A percentile compares a stretch with the other conserved stretches of the same genome.
These are phyloP conservation scores for Nemophila menziesii DNA, from an alignment of 257 asterid species.

Conservation along the genomic window DNA sequence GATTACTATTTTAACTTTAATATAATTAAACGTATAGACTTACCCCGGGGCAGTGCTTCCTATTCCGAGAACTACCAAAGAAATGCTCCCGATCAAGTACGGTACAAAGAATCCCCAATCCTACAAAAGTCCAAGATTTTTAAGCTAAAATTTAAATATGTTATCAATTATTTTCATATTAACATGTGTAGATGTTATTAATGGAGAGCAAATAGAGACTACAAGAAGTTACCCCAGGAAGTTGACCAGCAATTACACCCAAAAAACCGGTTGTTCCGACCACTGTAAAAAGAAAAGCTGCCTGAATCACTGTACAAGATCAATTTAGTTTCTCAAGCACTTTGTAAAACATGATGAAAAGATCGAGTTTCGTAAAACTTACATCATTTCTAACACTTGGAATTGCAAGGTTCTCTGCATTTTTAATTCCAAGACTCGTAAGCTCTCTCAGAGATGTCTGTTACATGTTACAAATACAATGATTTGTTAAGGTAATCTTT, in stretches of 20 bases:
- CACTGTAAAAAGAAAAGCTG: slow-evolving; percentile 93
- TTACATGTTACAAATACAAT: slow-evolving; percentile 10
- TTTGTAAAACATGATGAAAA: slow-evolving; percentile 1
- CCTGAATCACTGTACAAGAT: slow-evolving; percentile 82
- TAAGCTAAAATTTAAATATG: neutral
- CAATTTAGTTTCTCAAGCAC: slow-evolving; percentile 30
- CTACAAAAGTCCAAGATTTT: slow-evolving; percentile 18
- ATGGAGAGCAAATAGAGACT: neutral
- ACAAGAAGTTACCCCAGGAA: slow-evolving; percentile 76
- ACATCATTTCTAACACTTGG: slow-evolving; percentile 92
- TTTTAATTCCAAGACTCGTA: slow-evolving; percentile 79
- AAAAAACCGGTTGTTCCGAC: slow-evolving; percentile 81
- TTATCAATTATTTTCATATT: neutral
- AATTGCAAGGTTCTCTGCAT: slow-evolving; percentile 87
- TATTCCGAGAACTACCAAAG: slow-evolving; percentile 72
- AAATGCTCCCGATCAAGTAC: slow-evolving; percentile 86
- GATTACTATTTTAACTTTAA: neutral
- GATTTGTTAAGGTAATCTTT: slow-evolving; percentile 2
- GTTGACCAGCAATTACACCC: slow-evolving; percentile 84
- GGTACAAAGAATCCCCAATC: slow-evolving; percentile 98
- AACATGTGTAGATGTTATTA: neutral
- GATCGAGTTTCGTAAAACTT: slow-evolving; percentile 20
- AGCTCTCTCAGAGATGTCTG: slow-evolving; percentile 88
- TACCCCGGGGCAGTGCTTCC: slow-evolving; percentile 96
- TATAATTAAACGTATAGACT: slow-evolving; percentile 13